These are phyloP conservation scores for Stagonosporopsis tanaceti DNA, from an alignment of 2,329 filamentous ascomycete genomes.

Conservation along the genomic window DNA sequence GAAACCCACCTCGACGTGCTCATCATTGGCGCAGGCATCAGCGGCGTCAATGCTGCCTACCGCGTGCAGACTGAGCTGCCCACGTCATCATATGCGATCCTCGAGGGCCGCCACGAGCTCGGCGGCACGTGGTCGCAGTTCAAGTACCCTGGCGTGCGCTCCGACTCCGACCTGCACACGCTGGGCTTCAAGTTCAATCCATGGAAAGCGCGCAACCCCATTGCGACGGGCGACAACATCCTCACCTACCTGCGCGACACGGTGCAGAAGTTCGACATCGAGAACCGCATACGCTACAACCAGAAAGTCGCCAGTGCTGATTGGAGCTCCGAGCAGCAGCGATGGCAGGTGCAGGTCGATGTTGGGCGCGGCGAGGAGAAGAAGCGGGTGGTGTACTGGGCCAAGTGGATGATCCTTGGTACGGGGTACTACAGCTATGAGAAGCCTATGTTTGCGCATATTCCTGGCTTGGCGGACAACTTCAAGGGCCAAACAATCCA, in stretches of 20 bases:
- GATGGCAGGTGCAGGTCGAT: conserved; percentile 51
- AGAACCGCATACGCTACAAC: conserved; percentile 55
- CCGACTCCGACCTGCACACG: conserved; percentile 59
- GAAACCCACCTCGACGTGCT: conserved; percentile 54
- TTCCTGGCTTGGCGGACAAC: conserved; percentile 69
- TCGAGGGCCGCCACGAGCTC: conserved; percentile 71
- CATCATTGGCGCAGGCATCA: conserved; percentile 77
- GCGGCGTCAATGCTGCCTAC: conserved; percentile 78
- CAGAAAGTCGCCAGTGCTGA: conserved; percentile 53
- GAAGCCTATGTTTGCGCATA: conserved; percentile 64
- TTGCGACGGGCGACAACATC: conserved; percentile 56
- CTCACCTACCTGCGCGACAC: conserved; percentile 55
- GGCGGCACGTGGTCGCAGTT: conserved; percentile 85
- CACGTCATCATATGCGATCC: conserved; percentile 66
- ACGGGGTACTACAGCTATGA: conserved; percentile 80
- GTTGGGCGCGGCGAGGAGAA: conserved; percentile 40
- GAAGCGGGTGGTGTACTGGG: conserved; percentile 46
- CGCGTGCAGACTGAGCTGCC: conserved; percentile 69
- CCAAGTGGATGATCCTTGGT: conserved; percentile 65
- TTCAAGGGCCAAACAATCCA: conserved; percentile 72
- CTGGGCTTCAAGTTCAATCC: conserved; percentile 73
- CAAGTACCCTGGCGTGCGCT: conserved; percentile 74
- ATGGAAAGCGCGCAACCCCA: conserved; percentile 63
- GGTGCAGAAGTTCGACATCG: conserved; percentile 54
- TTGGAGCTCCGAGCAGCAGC: conserved; percentile 59